Evolutionary conservation across 257 asterid species (phyloP).

Genomic region (Primulina huaijiensis): DNA sequence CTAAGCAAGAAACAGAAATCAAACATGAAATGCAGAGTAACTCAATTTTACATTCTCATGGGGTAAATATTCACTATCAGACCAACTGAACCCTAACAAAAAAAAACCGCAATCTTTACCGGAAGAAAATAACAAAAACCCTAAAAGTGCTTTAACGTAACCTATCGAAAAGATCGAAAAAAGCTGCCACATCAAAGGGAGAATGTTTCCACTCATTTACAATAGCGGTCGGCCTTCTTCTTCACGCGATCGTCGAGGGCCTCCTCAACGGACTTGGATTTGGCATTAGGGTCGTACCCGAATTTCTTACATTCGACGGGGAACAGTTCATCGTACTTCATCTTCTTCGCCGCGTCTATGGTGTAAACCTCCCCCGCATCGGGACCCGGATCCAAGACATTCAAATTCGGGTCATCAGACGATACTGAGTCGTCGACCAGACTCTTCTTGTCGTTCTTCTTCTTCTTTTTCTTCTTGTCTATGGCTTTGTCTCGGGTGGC

Average conservation of each 20-base stretch:
- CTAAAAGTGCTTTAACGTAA: no score
- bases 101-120: no score
- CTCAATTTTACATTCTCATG: no score
- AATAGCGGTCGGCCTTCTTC: slow-evolving; percentile 97
- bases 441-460: no score
- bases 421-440: slow-evolving; percentile 38
- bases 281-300: slow-evolving; percentile 75
- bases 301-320: no score
- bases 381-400: slow-evolving; percentile 34
- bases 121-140: no score
- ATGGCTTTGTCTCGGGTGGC: slow-evolving; percentile 77
- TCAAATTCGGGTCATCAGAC: slow-evolving; percentile 32
- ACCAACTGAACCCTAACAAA: no score
- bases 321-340: slow-evolving; percentile 91
- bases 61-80: no score
- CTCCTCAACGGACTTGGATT: slow-evolving; percentile 68
- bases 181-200: not conserved
- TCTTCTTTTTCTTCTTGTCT: slow-evolving; percentile 76
- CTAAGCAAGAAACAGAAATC: no score
- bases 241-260: slow-evolving; percentile 93
- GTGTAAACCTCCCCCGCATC: slow-evolving; percentile 62
- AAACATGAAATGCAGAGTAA: no score
- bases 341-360: slow-evolving; percentile 90
- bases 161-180: no score
- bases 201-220: slow-evolving; percentile 44